Percentiles rank a stretch among this genome's conserved stretches.
Evolutionary conservation across 352 stramenopile genomes (phyloP).

Genomic region (Salisapilia sapeloensis): DNA sequence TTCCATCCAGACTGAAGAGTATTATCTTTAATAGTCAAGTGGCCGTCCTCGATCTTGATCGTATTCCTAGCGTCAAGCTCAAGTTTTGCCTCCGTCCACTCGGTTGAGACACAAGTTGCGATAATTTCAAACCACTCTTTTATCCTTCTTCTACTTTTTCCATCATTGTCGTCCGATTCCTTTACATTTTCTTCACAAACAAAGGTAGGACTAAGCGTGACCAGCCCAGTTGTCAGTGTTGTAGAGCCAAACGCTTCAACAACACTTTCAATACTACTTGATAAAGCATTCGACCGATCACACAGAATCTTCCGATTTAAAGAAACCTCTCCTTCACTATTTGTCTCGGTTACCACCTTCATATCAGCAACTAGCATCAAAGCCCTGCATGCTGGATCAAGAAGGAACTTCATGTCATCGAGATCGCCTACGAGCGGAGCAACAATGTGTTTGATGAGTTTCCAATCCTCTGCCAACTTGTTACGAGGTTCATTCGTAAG

Average conservation of each 20-base stretch:
- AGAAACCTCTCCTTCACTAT: constrained; percentile 1
- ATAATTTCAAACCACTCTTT: constrained; percentile 61
- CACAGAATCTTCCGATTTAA: constrained; percentile 33
- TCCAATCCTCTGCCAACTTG: constrained; percentile 19
- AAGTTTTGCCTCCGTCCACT: constrained; percentile 19
- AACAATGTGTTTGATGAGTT: constrained; percentile 9
- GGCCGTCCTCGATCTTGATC: constrained; percentile 18
- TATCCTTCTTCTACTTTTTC: constrained; percentile 49
- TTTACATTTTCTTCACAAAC: constrained; percentile 50
- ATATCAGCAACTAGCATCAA: constrained; percentile 21
- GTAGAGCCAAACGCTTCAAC: constrained; percentile 7
- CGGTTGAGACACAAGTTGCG: constrained; percentile 14
- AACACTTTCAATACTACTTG: constrained; percentile 15
- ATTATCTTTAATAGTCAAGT: no score
- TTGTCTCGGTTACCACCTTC: neutral
- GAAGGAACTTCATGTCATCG: constrained; percentile 8
- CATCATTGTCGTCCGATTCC: no score
- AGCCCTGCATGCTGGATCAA: constrained; percentile 29
- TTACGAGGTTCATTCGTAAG: constrained; percentile 29
- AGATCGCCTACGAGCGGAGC: constrained; percentile 8
- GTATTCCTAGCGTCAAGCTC: constrained; percentile 17
- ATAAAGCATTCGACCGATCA: constrained; percentile 17
- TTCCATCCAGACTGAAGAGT: constrained; percentile 11
- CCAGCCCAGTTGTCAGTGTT: no score
- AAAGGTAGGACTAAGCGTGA: constrained; percentile 22